Evolutionary conservation across 768 basidiomycete genomes (phyloP).

Genomic region (Leccinum barrowsii): DNA sequence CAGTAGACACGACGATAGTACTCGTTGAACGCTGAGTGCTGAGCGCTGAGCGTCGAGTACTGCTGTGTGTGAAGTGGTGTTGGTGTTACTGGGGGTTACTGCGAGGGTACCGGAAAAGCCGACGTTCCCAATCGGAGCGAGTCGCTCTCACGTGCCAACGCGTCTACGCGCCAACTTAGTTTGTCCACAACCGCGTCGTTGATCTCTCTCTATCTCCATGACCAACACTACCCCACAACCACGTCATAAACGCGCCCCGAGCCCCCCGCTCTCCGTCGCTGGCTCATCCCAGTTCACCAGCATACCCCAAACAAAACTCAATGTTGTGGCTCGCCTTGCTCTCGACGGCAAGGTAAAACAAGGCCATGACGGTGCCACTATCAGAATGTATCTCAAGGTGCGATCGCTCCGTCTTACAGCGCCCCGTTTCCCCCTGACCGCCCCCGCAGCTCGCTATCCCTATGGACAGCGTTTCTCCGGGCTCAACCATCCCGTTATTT

Average conservation of each 20-base stretch:
- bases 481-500: conserved; percentile 67
- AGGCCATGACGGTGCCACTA: conserved; percentile 58
- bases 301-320: conserved; percentile 47
- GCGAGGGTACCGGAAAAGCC: neutral
- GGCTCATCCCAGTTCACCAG: conserved; percentile 45
- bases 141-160: conserved; percentile 18
- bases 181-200: conserved; percentile 4
- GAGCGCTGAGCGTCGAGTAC: neutral
- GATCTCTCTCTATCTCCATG: neutral
- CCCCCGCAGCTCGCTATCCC: conserved; percentile 58
- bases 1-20: neutral
- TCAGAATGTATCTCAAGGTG: conserved; percentile 79
- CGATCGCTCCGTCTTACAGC: conserved; percentile 4
- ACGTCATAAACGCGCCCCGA: conserved; percentile 29
- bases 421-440: conserved; percentile 1
- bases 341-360: conserved; percentile 72
- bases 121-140: conserved; percentile 1
- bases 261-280: conserved; percentile 30
- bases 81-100: neutral
- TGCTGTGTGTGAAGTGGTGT: neutral
- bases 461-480: conserved; percentile 62
- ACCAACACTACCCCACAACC: conserved; percentile 15
- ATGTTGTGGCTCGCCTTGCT: conserved; percentile 69
- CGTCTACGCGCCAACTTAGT: conserved; percentile 15
- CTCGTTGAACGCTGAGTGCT: neutral